Conservation (phyloP, 192 early-diverging fungal species). For the Backusella sp. region DNA sequence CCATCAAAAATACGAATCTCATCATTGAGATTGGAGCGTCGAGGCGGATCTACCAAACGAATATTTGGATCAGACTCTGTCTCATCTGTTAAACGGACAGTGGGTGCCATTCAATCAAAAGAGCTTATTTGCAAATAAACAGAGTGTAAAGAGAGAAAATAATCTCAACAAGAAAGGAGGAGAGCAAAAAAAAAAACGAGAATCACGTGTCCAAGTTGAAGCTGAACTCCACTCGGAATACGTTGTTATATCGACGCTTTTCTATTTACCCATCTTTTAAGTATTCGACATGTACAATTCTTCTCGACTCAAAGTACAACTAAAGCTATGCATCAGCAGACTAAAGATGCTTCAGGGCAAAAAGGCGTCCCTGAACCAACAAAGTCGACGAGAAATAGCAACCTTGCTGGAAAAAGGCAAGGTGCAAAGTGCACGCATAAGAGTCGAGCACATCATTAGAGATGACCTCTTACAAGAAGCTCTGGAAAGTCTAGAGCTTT, state of each 20-base stretch:
- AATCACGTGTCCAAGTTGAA: not conserved
- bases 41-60: constrained; percentile 7
- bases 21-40: constrained; percentile 32
- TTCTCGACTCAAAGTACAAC: constrained; percentile 77
- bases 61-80: constrained; percentile 11
- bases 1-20: constrained; percentile 59
- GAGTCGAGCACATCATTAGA: constrained; percentile 92
- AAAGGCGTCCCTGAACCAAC: constrained; percentile 71
- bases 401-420: constrained; percentile 79
- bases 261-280: not conserved
- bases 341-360: constrained; percentile 89
- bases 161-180: not conserved
- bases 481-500: constrained; percentile 90
- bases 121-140: not conserved
- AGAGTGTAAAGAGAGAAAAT: not conserved
- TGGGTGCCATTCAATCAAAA: not conserved
- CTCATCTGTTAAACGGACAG: constrained; percentile 4
- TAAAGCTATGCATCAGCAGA: constrained; percentile 85
- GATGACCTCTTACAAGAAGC: constrained; percentile 94
- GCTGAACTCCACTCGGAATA: not conserved
- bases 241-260: not conserved
- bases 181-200: not conserved
- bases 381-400: constrained; percentile 82
- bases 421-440: constrained; percentile 80
- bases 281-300: constrained; percentile 46